Evolutionary conservation across 2,329 filamentous ascomycete genomes (phyloP).

Genomic region (Myrmaecium sp.): DNA sequence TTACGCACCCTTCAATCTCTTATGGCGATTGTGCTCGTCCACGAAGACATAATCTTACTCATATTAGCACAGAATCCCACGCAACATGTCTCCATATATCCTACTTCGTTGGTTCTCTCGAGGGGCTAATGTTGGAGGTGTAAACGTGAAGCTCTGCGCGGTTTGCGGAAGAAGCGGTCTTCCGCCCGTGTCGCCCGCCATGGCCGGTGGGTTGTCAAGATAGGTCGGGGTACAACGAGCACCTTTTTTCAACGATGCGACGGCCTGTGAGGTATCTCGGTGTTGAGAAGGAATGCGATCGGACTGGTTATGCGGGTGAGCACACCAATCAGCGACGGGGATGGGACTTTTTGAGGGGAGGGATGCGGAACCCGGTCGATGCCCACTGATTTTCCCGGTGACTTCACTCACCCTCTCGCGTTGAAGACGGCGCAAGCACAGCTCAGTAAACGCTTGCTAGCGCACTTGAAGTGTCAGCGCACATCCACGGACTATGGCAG

Average conservation of each 20-base stretch:
- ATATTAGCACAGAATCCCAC: conserved; percentile 7
- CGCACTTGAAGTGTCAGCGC: too few species aligned
- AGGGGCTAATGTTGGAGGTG: conserved; percentile 44
- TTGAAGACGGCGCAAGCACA: too few species aligned
- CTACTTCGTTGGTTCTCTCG: conserved; percentile 74
- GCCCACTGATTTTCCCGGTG: too few species aligned
- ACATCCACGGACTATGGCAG: too few species aligned
- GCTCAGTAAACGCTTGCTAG: too few species aligned
- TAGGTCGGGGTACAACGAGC: too few species aligned
- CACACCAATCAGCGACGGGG: too few species aligned
- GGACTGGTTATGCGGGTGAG: conserved; percentile 3
- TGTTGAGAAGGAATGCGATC: too few species aligned
- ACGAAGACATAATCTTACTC: conserved; percentile 89
- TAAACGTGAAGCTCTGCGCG: conserved; percentile 57
- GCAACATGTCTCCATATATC: conserved; percentile 14
- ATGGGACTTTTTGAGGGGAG: conserved; percentile 3
- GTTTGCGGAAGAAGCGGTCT: conserved; percentile 50
- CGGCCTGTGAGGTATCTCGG: too few species aligned
- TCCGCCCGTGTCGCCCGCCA: conserved; percentile 46
- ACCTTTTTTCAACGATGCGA: too few species aligned
- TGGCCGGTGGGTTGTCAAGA: conserved; percentile 16
- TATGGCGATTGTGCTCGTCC: conserved; percentile 95
- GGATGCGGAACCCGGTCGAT: conserved; percentile 3
- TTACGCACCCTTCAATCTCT: conserved; percentile 70
- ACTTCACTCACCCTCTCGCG: too few species aligned